These are phyloP conservation scores for Wickerhamomyces chaumierensis DNA, from an alignment of 805 yeast genomes.

Conservation along the genomic window DNA sequence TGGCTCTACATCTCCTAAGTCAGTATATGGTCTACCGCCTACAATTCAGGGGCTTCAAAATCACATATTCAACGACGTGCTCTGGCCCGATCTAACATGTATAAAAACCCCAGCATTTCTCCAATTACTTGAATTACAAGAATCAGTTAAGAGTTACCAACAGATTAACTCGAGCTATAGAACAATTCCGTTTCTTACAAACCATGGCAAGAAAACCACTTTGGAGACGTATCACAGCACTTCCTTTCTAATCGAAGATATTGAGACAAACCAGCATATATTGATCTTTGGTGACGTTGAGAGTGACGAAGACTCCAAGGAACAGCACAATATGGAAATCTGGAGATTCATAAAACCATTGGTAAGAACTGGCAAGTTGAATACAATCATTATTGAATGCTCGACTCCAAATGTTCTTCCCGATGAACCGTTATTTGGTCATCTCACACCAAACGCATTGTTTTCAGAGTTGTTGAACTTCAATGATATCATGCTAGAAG, in stretches of 20 bases:
- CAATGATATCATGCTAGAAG: background rate
- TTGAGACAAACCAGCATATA: constrained; percentile 24
- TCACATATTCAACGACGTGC: constrained; percentile 56
- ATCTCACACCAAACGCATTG: constrained; percentile 57
- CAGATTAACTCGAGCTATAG: constrained; percentile 7
- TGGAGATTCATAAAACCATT: constrained; percentile 48
- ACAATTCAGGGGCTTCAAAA: constrained; percentile 41
- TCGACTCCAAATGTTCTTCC: constrained; percentile 40
- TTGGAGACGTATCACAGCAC: constrained; percentile 29
- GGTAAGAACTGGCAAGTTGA: constrained; percentile 29
- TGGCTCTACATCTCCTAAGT: constrained; percentile 22
- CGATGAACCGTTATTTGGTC: constrained; percentile 58
- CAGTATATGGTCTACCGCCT: constrained; percentile 39
- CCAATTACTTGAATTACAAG: constrained; percentile 9
- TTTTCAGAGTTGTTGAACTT: constrained; percentile 37
- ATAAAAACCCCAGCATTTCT: constrained; percentile 18
- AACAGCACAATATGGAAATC: constrained; percentile 26
- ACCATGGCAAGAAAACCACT: constrained; percentile 27
- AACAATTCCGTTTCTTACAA: constrained; percentile 26
- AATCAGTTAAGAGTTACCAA: background rate
- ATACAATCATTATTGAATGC: constrained; percentile 67
- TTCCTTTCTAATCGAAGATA: constrained; percentile 44
- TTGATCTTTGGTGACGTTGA: constrained; percentile 82
- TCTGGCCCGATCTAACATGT: constrained; percentile 64
- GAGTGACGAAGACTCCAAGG: constrained; percentile 40